These are phyloP conservation scores for Dothiorella sarmentorum DNA, from an alignment of 2,329 filamentous ascomycete species.

Conservation along the genomic window DNA sequence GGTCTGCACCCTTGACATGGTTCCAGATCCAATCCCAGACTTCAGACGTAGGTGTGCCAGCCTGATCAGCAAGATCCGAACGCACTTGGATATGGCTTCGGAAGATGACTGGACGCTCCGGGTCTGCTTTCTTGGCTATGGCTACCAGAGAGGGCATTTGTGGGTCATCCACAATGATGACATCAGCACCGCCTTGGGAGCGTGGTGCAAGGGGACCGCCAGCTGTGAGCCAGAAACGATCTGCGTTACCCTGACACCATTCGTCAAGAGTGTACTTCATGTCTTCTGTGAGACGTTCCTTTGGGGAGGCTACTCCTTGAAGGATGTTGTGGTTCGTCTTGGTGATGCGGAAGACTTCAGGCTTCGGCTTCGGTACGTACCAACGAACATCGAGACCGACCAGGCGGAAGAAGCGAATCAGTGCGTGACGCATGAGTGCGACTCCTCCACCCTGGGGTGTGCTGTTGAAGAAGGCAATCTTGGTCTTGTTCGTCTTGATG, in stretches of 20 bases:
- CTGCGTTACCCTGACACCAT: slow-evolving; percentile 72
- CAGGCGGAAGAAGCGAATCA: slow-evolving; percentile 67
- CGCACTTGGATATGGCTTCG: slow-evolving; percentile 81
- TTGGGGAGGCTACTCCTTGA: slow-evolving; percentile 68
- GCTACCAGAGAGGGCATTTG: slow-evolving; percentile 80
- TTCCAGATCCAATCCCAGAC: slow-evolving; percentile 75
- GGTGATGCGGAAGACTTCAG: slow-evolving; percentile 76
- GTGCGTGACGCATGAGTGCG: slow-evolving; percentile 74
- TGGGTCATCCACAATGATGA: slow-evolving; percentile 77
- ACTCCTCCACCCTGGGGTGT: slow-evolving; percentile 82
- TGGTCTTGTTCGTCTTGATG: slow-evolving; percentile 61
- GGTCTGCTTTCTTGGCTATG: slow-evolving; percentile 67
- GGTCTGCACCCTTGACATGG: slow-evolving; percentile 65
- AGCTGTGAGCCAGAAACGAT: slow-evolving; percentile 68
- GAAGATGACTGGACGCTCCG: slow-evolving; percentile 73
- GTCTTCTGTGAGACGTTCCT: slow-evolving; percentile 60
- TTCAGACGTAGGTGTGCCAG: slow-evolving; percentile 65
- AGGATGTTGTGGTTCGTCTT: slow-evolving; percentile 89
- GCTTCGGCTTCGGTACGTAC: slow-evolving; percentile 76
- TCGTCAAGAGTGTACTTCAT: slow-evolving; percentile 62
- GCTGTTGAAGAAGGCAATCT: slow-evolving; percentile 74
- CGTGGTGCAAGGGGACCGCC: slow-evolving; percentile 64
- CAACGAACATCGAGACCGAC: slow-evolving; percentile 68
- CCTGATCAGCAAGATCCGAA: slow-evolving; percentile 63
- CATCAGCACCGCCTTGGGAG: slow-evolving; percentile 68